Base-by-base conservation (phyloP, 2,329 filamentous ascomycete genomes). In the Graphilbum ipis-grandicollis region DNA sequence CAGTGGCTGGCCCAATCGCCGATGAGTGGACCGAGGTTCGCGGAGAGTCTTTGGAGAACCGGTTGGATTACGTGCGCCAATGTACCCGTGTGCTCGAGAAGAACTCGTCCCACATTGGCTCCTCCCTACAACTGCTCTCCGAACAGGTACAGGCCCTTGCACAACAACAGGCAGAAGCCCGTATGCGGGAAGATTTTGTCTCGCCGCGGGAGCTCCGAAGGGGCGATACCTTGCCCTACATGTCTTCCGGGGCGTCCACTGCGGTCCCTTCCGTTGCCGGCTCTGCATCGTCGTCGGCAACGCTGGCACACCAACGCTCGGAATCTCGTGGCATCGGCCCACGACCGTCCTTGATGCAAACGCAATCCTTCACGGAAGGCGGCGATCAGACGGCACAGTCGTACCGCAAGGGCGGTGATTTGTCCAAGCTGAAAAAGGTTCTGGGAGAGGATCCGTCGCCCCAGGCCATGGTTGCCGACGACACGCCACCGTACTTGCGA, bases 21-120 rank as follows among this genome's bases (percentile, higher is more conserved):
- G 90, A 98, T 52, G 90, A 98, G 57, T 98, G 90, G 90, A 75
- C 86, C 4, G 85, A 93, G 52, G 66, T 86, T n/a, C 75, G 85
- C 31, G 84, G 85, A 2, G 84, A 93, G 52, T 81, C 86, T 8
- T 63, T 98, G 22, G 88, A 94, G 50, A 83, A 83, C 46, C 75
- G 90, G 18, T 58, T 96, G 19, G 80, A 79, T 44, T 78, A 81
- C 43, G 84, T 94, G 40, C 73, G 79, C 36, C 67, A 74, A 40
- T 80, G 83, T 42, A 75, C 78, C 9, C 73, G 79, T 47, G 80
- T 88, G 33, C 63, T 98, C 15, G 85, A 96, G 53, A 81, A 77
- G 17, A 86, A 82, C 48, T 79, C 86, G 12, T 81, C 81, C 0
- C 84, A 94, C 48, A 75, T 94, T 45, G 80, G 82, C 21, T 90